phyloP scores from a whole-genome alignment of 2,329 filamentous ascomycete species.

The Blumeriella jaapii region DNA sequence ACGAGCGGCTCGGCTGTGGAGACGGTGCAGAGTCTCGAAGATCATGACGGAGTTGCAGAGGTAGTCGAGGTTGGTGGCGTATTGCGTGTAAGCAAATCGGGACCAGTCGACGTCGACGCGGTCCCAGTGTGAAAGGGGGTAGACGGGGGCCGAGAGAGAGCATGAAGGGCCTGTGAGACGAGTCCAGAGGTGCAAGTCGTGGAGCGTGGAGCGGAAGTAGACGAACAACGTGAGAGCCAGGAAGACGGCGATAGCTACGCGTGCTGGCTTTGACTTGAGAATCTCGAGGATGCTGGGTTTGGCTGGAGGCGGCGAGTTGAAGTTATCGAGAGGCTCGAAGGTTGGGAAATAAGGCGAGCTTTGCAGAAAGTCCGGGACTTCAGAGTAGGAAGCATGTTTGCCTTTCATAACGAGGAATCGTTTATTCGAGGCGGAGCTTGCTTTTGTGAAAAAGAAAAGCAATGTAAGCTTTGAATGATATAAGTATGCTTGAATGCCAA shows the following conservation, averaged over 20 bases:
- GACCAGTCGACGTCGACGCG: constrained; percentile 31
- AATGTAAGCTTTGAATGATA: too few relatives aligned
- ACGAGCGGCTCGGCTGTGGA: constrained; percentile 34
- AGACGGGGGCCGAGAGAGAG: constrained; percentile 7
- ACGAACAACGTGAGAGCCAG: constrained; percentile 1
- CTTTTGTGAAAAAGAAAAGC: background rate
- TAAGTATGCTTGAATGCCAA: too few relatives aligned
- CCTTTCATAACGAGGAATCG: constrained; percentile 3
- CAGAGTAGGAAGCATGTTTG: constrained; percentile 1
- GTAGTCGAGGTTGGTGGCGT: constrained; percentile 36
- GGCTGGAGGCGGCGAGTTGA: constrained; percentile 1
- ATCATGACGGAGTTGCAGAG: constrained; percentile 41
- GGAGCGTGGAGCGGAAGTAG: background rate
- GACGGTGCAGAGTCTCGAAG: constrained; percentile 33
- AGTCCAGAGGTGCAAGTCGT: constrained; percentile 1
- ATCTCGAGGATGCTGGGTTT: constrained; percentile 29
- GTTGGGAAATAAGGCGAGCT: constrained; percentile 21
- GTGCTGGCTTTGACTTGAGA: constrained; percentile 16
- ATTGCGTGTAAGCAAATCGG: constrained; percentile 37
- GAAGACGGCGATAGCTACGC: background rate
- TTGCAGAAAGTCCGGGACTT: constrained; percentile 18
- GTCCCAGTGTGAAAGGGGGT: background rate
- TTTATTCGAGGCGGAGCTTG: background rate
- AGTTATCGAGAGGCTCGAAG: constrained; percentile 3
- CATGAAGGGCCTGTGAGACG: constrained; percentile 11